These are phyloP conservation scores for Lachancea fermentati DNA, from an alignment of 805 yeast species.

Conservation along the genomic window DNA sequence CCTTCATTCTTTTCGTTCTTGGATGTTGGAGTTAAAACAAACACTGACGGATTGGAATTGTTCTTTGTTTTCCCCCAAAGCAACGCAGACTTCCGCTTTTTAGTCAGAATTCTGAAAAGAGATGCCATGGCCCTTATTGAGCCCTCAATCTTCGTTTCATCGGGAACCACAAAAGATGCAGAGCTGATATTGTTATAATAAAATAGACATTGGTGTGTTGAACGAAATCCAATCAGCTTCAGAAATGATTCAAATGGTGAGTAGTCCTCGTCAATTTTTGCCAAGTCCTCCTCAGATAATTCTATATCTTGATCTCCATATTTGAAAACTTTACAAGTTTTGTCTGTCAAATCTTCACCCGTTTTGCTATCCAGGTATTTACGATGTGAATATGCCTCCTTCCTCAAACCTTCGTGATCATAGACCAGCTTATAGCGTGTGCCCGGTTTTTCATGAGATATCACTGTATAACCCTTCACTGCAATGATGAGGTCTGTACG, in stretches of 20 bases:
- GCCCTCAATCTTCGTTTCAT: conserved; percentile 52
- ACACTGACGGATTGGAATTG: conserved; percentile 50
- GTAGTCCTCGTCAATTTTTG: conserved; percentile 31
- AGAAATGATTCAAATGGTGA: conserved; percentile 43
- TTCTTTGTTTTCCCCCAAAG: conserved; percentile 63
- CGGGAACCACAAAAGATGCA: conserved; percentile 63
- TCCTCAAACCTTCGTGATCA: conserved; percentile 46
- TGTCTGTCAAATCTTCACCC: conserved; percentile 38
- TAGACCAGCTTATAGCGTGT: conserved; percentile 46
- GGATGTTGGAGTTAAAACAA: conserved; percentile 53
- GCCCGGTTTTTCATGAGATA: conserved; percentile 46
- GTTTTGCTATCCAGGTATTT: conserved; percentile 36
- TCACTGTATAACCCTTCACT: conserved; percentile 65
- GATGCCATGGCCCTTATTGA: conserved; percentile 65
- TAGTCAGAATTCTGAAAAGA: conserved; percentile 53
- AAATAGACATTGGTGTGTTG: conserved; percentile 36
- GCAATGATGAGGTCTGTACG: conserved; percentile 47
- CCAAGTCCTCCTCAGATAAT: conserved; percentile 35
- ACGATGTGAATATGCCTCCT: conserved; percentile 46
- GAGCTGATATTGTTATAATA: conserved; percentile 48
- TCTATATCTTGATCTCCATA: conserved; percentile 44
- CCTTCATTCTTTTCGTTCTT: conserved; percentile 48
- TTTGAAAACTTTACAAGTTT: conserved; percentile 35
- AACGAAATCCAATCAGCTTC: conserved; percentile 63
- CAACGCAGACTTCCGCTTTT: conserved; percentile 52